Conservation (phyloP, 345 rosid genomes). For the Rhodomyrtus tomentosa region DNA sequence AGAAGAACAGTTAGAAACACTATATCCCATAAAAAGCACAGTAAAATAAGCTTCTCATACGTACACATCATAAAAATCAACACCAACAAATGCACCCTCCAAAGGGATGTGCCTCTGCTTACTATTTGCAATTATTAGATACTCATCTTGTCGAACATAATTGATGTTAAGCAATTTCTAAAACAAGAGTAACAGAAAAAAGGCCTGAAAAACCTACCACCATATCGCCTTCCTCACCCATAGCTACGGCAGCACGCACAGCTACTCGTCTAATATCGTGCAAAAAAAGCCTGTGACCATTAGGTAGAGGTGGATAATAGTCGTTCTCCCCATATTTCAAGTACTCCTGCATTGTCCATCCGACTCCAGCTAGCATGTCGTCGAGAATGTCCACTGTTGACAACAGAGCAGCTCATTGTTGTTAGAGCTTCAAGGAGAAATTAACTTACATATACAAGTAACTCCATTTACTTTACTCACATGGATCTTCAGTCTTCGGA, state of each 20-base stretch:
- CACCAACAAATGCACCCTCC: neutral
- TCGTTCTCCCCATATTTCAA: slow-evolving; percentile 80
- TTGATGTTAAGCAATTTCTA: neutral
- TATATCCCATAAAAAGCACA: neutral
- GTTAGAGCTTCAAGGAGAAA: neutral
- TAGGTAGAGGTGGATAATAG: slow-evolving; percentile 83
- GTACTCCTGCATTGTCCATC: slow-evolving; percentile 94
- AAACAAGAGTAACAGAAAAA: neutral
- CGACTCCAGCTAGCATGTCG: slow-evolving; percentile 87
- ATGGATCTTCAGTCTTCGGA: slow-evolving; percentile 82
- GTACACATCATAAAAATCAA: neutral
- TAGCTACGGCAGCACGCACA: slow-evolving; percentile 87
- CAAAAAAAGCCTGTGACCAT: slow-evolving; percentile 82
- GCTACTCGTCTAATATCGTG: slow-evolving; percentile 91
- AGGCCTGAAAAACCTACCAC: slow-evolving; percentile 58
- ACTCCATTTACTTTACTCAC: slow-evolving; percentile 23
- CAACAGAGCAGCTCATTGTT: slow-evolving; percentile 2
- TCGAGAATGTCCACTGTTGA: slow-evolving; percentile 87
- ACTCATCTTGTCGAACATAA: neutral
- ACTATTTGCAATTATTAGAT: neutral
- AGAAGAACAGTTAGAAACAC: neutral
- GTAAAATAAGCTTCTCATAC: neutral
- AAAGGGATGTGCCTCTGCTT: neutral
- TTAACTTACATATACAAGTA: neutral
- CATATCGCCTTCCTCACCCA: slow-evolving; percentile 99